A percentile compares a stretch with the other conserved stretches of the same genome.
Evolutionary conservation across 495 filamentous ascomycete genomes (phyloP).

Genomic region (Penicillium samsonianum): DNA sequence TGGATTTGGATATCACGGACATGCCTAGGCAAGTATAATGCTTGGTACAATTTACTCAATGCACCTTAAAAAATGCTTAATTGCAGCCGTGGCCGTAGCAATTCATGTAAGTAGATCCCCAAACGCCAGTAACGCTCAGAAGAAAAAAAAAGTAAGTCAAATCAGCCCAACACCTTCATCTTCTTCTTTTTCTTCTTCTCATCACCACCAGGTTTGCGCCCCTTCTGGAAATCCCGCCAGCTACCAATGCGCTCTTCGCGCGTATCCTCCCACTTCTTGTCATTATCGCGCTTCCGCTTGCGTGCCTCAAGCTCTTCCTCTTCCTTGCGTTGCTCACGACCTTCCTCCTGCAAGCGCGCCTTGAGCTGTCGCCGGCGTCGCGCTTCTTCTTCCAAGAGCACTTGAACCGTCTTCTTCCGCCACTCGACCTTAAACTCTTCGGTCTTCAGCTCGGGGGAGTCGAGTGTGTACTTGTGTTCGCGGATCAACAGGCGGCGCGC

Average conservation of each 20-base stretch:
- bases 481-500: slow-evolving; percentile 92
- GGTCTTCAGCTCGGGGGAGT: slow-evolving; percentile 78
- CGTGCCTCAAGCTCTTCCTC: slow-evolving; percentile 85
- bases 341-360: slow-evolving; percentile 95
- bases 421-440: slow-evolving; percentile 80
- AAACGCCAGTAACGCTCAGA: slow-evolving; percentile 6
- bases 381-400: slow-evolving; percentile 91
- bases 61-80: background rate
- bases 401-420: slow-evolving; percentile 87
- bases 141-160: background rate
- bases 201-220: slow-evolving; percentile 49
- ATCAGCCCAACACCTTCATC: slow-evolving; percentile 76
- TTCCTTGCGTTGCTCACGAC: slow-evolving; percentile 79
- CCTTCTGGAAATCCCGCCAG: slow-evolving; percentile 91
- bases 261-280: slow-evolving; percentile 90
- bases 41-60: background rate
- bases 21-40: background rate
- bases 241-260: slow-evolving; percentile 89
- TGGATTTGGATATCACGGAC: background rate
- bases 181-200: slow-evolving; percentile 84
- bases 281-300: slow-evolving; percentile 90
- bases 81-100: background rate
- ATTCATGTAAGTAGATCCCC: slow-evolving; percentile 7
- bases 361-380: slow-evolving; percentile 81
- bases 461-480: slow-evolving; percentile 87